Conservation (phyloP, 345 rosid species). For the Rhodomyrtus tomentosa region DNA sequence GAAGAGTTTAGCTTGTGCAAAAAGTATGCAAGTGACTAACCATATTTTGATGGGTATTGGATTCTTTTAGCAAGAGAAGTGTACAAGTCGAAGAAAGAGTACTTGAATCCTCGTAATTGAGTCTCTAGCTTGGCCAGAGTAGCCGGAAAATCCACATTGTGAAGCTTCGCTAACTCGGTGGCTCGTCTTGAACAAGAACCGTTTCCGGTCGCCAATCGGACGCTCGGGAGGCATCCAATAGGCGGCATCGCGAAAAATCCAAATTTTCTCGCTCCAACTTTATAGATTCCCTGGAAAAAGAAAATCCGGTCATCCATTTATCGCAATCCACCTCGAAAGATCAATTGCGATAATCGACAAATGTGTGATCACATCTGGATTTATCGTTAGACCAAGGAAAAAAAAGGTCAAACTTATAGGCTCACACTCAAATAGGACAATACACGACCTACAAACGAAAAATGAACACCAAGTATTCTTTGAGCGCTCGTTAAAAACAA, state of each 20-base stretch:
- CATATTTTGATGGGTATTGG: constrained; percentile 6
- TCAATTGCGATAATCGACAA: background rate
- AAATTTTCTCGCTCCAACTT: constrained; percentile 16
- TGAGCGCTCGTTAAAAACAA: too few relatives aligned
- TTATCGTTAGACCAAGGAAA: background rate
- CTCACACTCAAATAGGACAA: too few relatives aligned
- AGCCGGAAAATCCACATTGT: background rate
- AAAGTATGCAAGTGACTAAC: background rate
- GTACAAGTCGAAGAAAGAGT: constrained; percentile 2
- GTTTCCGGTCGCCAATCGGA: background rate
- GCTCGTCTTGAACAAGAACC: background rate
- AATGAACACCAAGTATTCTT: background rate
- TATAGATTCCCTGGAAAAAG: constrained; percentile 8
- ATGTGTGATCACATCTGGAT: background rate
- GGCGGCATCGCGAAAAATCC: constrained; percentile 5
- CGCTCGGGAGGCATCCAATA: constrained; percentile 4
- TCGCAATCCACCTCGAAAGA: background rate
- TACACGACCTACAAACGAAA: background rate
- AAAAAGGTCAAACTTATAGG: background rate
- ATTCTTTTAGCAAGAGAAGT: background rate
- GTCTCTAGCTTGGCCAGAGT: background rate
- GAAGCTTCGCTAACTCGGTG: background rate
- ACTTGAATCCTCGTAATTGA: background rate
- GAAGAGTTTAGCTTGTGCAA: background rate
- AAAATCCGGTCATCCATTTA: background rate